Base-by-base conservation (phyloP, 495 filamentous ascomycete genomes). In the Podospora sp. region DNA sequence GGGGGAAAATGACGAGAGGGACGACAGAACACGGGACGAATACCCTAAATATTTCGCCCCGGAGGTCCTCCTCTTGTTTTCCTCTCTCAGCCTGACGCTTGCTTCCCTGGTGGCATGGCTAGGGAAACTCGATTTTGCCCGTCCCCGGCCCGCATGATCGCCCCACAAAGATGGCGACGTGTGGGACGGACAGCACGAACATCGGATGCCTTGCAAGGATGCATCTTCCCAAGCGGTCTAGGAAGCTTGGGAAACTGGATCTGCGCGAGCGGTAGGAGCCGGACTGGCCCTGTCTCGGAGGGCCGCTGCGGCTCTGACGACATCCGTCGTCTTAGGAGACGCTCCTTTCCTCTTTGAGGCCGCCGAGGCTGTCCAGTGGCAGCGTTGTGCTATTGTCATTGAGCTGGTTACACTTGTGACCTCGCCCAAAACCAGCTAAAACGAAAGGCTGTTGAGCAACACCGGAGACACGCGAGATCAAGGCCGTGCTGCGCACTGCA, bases 181-280 rank as follows among this genome's bases (percentile, higher is more conserved):
- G 52, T 55, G 52, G 52, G 14, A 55, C 52, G n/a, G 25, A 26
- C 21, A 55, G 5, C 5, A 46, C 40, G 40, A 26, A 55, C 7
- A 55, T 55, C 52, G 52, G 52, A 55, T 22, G 52, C 52, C 52
- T 26, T 55, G 52, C 52, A 55, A 55, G 21, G 52, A 55, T 55
- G 52, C 52, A 22, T 55, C 52, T 2, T 55, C 24, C 24, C 52
- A 55, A 46, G 5, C 40, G 40, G 40, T 2, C 40, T 2, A 46
- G 9, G 11, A 18, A 46, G 52, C 16, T 9, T 24, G 52, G 25
- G 7, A 22, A 11, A n/a, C 20, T 55, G 52, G 52, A 55, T 55
- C 52, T 11, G 25, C 52, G n/a, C 14, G 16, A 55, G 21, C 52
- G 52, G 21, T 26, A 26, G 52, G 52, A 22, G 7, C 52, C 21